Conservation (phyloP, 352 stramenopile species). For the Phytophthora multivora region DNA sequence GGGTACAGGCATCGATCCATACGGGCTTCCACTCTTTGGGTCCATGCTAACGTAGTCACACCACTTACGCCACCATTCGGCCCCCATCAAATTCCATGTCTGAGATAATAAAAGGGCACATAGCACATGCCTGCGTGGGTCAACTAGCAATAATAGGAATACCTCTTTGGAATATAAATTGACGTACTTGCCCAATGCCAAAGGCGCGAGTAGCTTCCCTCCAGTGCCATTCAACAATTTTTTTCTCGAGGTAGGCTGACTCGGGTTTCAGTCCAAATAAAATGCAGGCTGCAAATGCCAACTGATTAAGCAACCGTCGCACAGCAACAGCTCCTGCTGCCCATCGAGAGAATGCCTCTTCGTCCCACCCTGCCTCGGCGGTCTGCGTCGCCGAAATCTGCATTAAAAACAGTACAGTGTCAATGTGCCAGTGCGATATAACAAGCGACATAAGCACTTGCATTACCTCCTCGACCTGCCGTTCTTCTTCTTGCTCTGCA, state of each 20-base stretch:
- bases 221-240: constrained; percentile 82
- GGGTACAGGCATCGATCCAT: constrained; percentile 61
- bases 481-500: constrained; percentile 40
- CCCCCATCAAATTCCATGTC: constrained; percentile 77
- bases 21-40: constrained; percentile 60
- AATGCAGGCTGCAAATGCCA: constrained; percentile 77
- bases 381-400: constrained; percentile 48
- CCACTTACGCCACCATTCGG: constrained; percentile 83
- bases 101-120: constrained; percentile 30
- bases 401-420: not conserved
- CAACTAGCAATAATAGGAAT: constrained; percentile 27
- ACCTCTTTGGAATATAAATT: not conserved
- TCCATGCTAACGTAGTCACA: constrained; percentile 77
- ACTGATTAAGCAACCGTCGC: constrained; percentile 65
- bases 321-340: constrained; percentile 40
- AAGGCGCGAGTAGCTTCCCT: constrained; percentile 47
- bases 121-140: constrained; percentile 24
- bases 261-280: constrained; percentile 81
- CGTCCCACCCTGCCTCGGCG: constrained; percentile 42
- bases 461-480: constrained; percentile 47
- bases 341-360: constrained; percentile 62
- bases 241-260: constrained; percentile 63
- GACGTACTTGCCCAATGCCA: constrained; percentile 57
- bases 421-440: not conserved
- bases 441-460: not conserved